phyloP scores from a whole-genome alignment of 768 basidiomycete species.

The Postia placenta region DNA sequence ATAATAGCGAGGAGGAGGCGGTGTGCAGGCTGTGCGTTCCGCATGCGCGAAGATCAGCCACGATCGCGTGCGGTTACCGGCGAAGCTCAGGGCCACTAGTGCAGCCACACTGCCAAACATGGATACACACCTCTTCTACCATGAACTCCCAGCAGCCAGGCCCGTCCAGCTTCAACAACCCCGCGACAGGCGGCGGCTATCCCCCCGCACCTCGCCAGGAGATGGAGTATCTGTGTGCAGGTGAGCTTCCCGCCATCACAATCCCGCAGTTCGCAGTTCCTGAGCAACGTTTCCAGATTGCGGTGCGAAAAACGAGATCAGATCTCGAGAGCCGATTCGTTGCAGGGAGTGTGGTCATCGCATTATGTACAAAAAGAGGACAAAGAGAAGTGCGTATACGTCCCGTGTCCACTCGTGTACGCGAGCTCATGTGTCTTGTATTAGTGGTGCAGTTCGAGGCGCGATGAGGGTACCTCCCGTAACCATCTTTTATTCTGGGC shows the following conservation, averaged over 20 bases:
- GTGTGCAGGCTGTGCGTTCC: neutral
- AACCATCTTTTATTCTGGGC: too few species aligned
- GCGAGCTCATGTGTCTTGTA: too few species aligned
- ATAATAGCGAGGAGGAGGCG: too few species aligned
- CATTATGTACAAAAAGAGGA: conserved; percentile 98
- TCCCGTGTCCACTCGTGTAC: too few species aligned
- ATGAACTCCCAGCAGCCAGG: conserved; percentile 36
- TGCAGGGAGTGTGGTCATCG: conserved; percentile 96
- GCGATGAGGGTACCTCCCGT: conserved; percentile 43
- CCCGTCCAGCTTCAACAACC: conserved; percentile 16
- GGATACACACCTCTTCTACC: conserved; percentile 4
- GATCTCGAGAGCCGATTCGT: conserved; percentile 86
- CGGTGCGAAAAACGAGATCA: conserved; percentile 88
- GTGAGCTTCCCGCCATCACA: conserved; percentile 33
- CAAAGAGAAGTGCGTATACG: conserved; percentile 87
- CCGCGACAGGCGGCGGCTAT: conserved; percentile 27
- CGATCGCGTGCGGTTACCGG: neutral
- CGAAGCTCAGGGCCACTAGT: neutral
- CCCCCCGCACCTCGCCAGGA: conserved; percentile 40
- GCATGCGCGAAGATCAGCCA: neutral
- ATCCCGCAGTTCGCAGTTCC: neutral
- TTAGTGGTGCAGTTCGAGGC: conserved; percentile 89
- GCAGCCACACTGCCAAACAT: conserved; percentile 5
- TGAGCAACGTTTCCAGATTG: conserved; percentile 48
- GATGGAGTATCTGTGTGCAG: conserved; percentile 87